Evolutionary conservation across 306 rosid species (phyloP), one percentile per base, ranked within the genome.

Genomic region (Vicia villosa): DNA sequence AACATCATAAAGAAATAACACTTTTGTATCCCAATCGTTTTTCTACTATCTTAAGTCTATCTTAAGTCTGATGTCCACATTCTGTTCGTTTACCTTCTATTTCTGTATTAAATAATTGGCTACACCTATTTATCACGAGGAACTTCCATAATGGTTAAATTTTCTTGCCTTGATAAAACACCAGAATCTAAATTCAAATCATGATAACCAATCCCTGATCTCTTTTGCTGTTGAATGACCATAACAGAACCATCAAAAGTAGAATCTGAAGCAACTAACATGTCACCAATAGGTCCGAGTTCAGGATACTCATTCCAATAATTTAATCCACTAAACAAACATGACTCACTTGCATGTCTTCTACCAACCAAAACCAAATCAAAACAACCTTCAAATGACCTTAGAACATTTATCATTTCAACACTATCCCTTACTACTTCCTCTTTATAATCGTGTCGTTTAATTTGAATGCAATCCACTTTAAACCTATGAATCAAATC

Each of bases 251-350:
- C 75, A 19, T 73, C 69, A 26, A 58, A 67, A 3, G 62, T 45
- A 1, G 80, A 77, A 55, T 83, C 82, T 0, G 82, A 74, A 21
- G 89, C 78, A 0, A 76, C 83, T 5, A 85, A 30, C 85, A 87
- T 76, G 68, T 87, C 91, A 12, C 85, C 93, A 0, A 89, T 26
- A 50, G 55, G 36, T 0, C 92, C 96, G 3, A 87, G 85, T 63
- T 89, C 96, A 1, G 89, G 91, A 37, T 37, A 80, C 56, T 89
- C 96, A 50, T 47, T 85, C 89, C 90, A 87, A 4, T 85, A 88
- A 0, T 46, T 57, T 20, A 83, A 72, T 24, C 92, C 92, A 51
- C 32, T 20, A 22, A 83, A 82, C 79, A 85, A 45, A 0, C 65
- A 17, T 1, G 87, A 78, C 0, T 76, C 77, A 14, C 36, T 32